These are phyloP conservation scores for Eucalyptus decipiens DNA, from an alignment of 345 rosid genomes.

Conservation along the genomic window DNA sequence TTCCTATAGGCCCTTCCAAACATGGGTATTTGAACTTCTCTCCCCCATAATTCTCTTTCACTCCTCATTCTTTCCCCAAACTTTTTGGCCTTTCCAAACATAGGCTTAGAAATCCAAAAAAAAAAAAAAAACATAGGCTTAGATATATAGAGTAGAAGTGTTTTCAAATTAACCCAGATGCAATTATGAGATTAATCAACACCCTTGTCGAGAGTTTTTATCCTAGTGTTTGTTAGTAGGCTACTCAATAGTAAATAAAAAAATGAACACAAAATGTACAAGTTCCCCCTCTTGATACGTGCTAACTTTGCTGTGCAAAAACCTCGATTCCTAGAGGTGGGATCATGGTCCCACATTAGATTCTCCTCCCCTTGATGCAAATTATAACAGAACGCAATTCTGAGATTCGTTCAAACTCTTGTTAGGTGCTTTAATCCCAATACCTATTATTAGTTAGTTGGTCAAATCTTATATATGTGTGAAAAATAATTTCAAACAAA, in stretches of 20 bases:
- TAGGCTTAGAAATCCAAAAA: background rate
- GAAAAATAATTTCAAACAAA: background rate
- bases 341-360: background rate
- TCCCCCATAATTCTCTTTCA: background rate
- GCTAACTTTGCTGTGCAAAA: background rate
- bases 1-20: background rate
- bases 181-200: background rate
- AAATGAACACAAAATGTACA: too few species aligned
- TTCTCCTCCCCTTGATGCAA: background rate
- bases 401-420: background rate
- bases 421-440: background rate
- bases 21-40: background rate
- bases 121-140: background rate
- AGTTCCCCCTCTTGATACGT: background rate
- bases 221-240: background rate
- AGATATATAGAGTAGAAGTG: background rate
- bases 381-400: accelerated
- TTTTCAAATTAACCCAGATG: background rate
- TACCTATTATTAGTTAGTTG: background rate
- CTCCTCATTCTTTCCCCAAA: background rate
- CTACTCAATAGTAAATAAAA: background rate
- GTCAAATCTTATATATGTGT: background rate
- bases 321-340: background rate
- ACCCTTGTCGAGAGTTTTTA: background rate
- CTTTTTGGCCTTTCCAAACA: background rate